These are phyloP conservation scores for Coix lacrymajobi DNA, from an alignment of 176 grass and related monocot genomes.

Conservation along the genomic window DNA sequence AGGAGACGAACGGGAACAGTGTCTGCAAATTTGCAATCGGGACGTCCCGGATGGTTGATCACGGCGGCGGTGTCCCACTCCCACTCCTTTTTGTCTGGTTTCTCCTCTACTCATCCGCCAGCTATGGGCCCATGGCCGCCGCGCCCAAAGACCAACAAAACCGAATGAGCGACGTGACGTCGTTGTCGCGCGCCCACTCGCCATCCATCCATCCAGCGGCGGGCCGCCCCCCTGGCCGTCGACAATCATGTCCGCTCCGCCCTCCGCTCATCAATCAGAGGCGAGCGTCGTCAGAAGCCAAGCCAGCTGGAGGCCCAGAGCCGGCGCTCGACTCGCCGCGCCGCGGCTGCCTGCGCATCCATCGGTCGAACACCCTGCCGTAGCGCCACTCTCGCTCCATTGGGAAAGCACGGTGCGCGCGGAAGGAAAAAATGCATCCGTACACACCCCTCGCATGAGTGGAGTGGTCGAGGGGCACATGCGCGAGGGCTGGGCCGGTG, in stretches of 20 bases:
- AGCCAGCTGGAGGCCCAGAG: background rate
- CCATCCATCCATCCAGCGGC: background rate
- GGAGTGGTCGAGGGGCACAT: slow-evolving; percentile 18
- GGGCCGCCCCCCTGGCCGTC: background rate
- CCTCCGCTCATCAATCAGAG: background rate
- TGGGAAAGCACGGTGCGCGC: background rate
- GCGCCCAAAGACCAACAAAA: background rate
- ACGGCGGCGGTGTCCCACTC: background rate
- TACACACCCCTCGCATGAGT: background rate
- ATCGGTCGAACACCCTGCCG: no score
- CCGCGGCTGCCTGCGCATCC: background rate
- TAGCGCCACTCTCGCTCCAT: background rate
- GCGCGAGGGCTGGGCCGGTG: background rate
- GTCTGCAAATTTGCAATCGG: background rate
- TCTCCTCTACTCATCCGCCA: background rate
- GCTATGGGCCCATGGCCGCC: background rate
- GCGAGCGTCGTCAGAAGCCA: background rate
- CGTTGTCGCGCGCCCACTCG: background rate
- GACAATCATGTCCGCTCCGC: background rate
- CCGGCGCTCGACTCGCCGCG: background rate
- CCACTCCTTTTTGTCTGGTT: background rate
- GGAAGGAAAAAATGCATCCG: background rate
- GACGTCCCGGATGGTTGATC: background rate
- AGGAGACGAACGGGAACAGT: background rate
- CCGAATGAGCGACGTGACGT: background rate